Conservation (phyloP, 805 yeast genomes). For the Lachancea cidri region DNA sequence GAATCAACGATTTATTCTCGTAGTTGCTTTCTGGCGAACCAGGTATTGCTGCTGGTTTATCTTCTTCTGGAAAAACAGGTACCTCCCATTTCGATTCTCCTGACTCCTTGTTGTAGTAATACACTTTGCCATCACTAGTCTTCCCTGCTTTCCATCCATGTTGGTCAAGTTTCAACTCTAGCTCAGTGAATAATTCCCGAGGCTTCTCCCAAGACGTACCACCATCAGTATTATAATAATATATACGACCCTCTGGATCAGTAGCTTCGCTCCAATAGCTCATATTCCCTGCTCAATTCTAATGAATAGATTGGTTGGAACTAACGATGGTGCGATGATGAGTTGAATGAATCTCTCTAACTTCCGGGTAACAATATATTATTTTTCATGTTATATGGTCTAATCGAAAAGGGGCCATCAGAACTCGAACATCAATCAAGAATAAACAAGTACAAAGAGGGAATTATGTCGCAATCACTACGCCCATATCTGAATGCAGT, state of each 20-base stretch:
- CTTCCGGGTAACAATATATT: background rate
- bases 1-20: constrained; percentile 24
- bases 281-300: no score
- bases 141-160: constrained; percentile 51
- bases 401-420: background rate
- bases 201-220: constrained; percentile 85
- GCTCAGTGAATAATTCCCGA: constrained; percentile 38
- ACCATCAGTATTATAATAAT: constrained; percentile 59
- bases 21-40: constrained; percentile 17
- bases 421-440: background rate
- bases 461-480: constrained; percentile 81
- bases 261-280: constrained; percentile 55
- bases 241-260: constrained; percentile 62
- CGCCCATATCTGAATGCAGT: constrained; percentile 94
- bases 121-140: constrained; percentile 53
- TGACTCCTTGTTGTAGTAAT: constrained; percentile 63
- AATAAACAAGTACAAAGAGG: no score
- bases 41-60: constrained; percentile 13
- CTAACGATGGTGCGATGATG: background rate
- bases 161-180: constrained; percentile 42
- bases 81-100: constrained; percentile 74
- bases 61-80: constrained; percentile 38
- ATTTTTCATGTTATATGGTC: background rate
- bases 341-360: background rate
- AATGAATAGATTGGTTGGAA: no score